phyloP scores from a whole-genome alignment of 2,329 filamentous ascomycete genomes.

The Cytospora leucostoma region DNA sequence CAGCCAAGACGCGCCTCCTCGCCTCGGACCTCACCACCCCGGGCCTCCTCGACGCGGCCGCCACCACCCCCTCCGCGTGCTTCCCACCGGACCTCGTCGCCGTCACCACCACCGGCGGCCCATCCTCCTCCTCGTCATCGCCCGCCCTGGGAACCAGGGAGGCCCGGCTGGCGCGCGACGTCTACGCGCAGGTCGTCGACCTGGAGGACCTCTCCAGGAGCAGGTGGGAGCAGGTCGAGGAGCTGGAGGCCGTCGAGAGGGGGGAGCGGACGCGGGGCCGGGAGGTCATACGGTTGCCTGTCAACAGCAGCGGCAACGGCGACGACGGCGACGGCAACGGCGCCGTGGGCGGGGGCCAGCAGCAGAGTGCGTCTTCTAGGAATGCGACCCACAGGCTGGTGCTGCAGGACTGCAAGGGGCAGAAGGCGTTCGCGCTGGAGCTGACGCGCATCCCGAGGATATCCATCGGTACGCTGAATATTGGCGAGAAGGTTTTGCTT shows the following conservation, averaged over 20 bases:
- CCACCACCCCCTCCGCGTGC: constrained; percentile 48
- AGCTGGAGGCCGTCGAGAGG: constrained; percentile 70
- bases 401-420: constrained; percentile 76
- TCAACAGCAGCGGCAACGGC: constrained; percentile 44
- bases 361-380: constrained; percentile 33
- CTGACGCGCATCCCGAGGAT: constrained; percentile 66
- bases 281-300: constrained; percentile 73
- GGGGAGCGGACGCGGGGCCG: constrained; percentile 75
- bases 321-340: constrained; percentile 44
- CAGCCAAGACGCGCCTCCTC: constrained; percentile 78
- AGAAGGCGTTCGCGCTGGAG: constrained; percentile 72
- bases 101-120: constrained; percentile 40
- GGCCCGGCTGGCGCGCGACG: constrained; percentile 57
- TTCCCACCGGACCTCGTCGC: constrained; percentile 46
- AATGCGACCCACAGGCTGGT: constrained; percentile 75
- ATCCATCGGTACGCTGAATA: constrained; percentile 62
- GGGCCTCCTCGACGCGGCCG: constrained; percentile 47
- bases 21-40: constrained; percentile 72
- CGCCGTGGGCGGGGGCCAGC: constrained; percentile 3
- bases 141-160: constrained; percentile 54
- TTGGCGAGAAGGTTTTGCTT: constrained; percentile 82
- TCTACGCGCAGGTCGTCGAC: constrained; percentile 81
- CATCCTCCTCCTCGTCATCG: constrained; percentile 60
- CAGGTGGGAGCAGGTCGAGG: constrained; percentile 85
- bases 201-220: constrained; percentile 80